Conservation (phyloP, 2,329 filamentous ascomycete genomes). For the Xylariaceae sp. region DNA sequence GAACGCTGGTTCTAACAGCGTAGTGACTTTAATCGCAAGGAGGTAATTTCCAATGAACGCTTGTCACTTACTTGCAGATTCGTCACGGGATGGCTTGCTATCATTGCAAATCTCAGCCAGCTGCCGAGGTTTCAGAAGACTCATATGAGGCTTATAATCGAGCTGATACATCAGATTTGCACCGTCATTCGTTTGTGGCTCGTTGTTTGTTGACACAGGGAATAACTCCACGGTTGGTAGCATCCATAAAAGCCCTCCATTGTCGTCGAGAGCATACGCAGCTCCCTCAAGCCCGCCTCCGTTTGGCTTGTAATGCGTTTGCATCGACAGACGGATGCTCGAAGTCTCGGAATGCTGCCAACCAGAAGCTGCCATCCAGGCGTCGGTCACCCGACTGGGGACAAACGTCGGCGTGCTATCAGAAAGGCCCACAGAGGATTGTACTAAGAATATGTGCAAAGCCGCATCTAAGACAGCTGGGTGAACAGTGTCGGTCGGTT, state of each 20-base stretch:
- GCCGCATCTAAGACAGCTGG: slow-evolving; percentile 35
- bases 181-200: slow-evolving; percentile 3
- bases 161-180: slow-evolving; percentile 32
- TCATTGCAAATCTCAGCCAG: slow-evolving; percentile 22
- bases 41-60: no score
- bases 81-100: slow-evolving; percentile 1
- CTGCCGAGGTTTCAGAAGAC: slow-evolving; percentile 29
- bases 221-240: slow-evolving; percentile 25
- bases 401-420: slow-evolving; percentile 24
- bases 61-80: no score
- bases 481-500: slow-evolving; percentile 29
- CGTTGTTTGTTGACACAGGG: slow-evolving; percentile 22
- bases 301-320: not conserved
- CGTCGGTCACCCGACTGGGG: slow-evolving; percentile 27
- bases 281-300: slow-evolving; percentile 25
- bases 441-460: slow-evolving; percentile 30
- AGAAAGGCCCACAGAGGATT: slow-evolving; percentile 18
- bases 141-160: slow-evolving; percentile 38
- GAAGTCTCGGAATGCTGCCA: slow-evolving; percentile 30
- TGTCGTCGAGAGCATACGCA: slow-evolving; percentile 28
- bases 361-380: slow-evolving; percentile 32
- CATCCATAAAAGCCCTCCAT: slow-evolving; percentile 27
- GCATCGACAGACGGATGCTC: no score
- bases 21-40: no score
- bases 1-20: no score